Evolutionary conservation across 2,329 filamentous ascomycete genomes (phyloP).

Genomic region (Taxawa tesnikishii): DNA sequence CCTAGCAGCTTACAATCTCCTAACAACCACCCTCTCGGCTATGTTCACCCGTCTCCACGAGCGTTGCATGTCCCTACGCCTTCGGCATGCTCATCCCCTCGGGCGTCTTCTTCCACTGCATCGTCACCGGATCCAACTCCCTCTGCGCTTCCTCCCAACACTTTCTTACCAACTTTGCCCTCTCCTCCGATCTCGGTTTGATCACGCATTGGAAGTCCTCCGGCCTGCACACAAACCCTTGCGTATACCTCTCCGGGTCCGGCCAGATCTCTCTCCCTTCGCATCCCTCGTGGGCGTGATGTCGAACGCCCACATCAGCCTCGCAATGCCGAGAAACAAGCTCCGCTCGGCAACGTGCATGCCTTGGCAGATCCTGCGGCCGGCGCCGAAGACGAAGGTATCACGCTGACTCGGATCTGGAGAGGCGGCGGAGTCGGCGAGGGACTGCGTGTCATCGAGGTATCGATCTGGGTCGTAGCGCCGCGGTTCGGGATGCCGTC

Average conservation of each 20-base stretch:
- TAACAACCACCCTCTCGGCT: no score
- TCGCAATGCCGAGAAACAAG: constrained; percentile 35
- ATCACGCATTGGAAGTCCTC: constrained; percentile 26
- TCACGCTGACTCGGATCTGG: constrained; percentile 33
- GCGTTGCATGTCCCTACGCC: no score
- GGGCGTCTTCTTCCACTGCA: constrained; percentile 15
- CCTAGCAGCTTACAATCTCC: no score
- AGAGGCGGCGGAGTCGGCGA: constrained; percentile 19
- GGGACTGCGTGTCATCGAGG: constrained; percentile 12
- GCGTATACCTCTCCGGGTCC: constrained; percentile 26
- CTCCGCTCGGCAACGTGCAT: constrained; percentile 41
- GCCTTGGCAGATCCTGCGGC: constrained; percentile 46
- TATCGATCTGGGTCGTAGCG: constrained; percentile 23
- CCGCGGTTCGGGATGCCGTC: constrained; percentile 24
- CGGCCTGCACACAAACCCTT: constrained; percentile 33
- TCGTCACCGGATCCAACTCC: constrained; percentile 14
- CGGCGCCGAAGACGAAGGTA: constrained; percentile 43
- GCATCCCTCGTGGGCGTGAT: constrained; percentile 12
- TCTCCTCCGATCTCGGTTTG: constrained; percentile 19
- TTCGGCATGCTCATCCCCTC: constrained; percentile 4
- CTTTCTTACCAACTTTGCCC: constrained; percentile 16
- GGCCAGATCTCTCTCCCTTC: constrained; percentile 23
- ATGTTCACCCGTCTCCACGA: no score
- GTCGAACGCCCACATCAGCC: constrained; percentile 35
- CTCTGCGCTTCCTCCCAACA: constrained; percentile 14